phyloP scores from a whole-genome alignment of 805 yeast genomes.

The Candida maris region DNA sequence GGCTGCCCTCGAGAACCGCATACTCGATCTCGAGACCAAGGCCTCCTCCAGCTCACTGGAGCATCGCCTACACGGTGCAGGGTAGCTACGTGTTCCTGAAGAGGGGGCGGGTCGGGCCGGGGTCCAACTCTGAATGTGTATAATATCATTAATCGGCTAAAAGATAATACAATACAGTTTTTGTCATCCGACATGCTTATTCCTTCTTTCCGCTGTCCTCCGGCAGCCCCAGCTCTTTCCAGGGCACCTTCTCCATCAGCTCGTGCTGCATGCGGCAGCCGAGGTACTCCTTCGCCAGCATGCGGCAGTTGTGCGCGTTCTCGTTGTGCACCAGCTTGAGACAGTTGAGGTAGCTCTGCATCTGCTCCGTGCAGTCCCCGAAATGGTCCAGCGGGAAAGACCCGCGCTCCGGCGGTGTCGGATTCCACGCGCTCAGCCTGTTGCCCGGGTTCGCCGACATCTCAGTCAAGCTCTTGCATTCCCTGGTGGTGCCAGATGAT shows the following conservation, averaged over 20 bases:
- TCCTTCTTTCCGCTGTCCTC: no score
- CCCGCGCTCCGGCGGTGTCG: slow-evolving; percentile 95
- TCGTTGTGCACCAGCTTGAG: slow-evolving; percentile 72
- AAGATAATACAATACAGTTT: no score
- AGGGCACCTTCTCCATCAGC: slow-evolving; percentile 34
- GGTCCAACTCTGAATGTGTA: no score
- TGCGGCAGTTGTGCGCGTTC: slow-evolving; percentile 88
- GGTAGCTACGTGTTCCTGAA: no score
- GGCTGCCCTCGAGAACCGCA: slow-evolving; percentile 15
- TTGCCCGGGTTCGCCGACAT: slow-evolving; percentile 47
- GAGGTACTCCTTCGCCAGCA: slow-evolving; percentile 76
- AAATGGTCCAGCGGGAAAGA: slow-evolving; percentile 91
- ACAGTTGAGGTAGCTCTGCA: slow-evolving; percentile 75
- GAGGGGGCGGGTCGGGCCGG: no score
- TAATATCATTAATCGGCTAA: no score
- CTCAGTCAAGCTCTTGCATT: no score
- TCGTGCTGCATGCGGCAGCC: slow-evolving; percentile 84
- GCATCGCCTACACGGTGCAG: no score
- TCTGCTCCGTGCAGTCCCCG: slow-evolving; percentile 74
- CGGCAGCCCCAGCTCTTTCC: slow-evolving; percentile 37
- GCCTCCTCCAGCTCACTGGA: not conserved
- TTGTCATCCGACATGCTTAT: no score
- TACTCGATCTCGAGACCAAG: slow-evolving; percentile 17
- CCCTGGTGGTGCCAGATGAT: no score
- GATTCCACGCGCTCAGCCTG: slow-evolving; percentile 50